These are phyloP conservation scores for Penicillium aurantiogriseum DNA, from an alignment of 2,329 filamentous ascomycete genomes.

Conservation along the genomic window DNA sequence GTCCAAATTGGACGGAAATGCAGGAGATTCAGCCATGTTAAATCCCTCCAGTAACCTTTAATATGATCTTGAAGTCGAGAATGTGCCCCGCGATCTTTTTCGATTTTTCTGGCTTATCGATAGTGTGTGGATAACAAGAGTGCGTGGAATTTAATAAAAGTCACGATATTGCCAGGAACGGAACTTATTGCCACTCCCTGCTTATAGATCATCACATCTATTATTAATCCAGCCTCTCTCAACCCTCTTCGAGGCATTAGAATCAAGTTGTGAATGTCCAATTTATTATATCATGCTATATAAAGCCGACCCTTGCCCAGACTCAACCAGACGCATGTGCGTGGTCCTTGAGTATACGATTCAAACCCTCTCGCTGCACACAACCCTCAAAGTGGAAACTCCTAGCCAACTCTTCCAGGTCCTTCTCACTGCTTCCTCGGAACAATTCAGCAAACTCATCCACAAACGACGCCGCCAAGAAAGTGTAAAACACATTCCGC, in stretches of 20 bases:
- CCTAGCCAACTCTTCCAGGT: constrained; percentile 55
- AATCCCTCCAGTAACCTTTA: constrained; percentile 8
- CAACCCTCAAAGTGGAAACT: constrained; percentile 58
- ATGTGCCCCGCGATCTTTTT: constrained; percentile 29
- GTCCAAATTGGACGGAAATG: constrained; percentile 32
- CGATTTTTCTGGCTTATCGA: constrained; percentile 29
- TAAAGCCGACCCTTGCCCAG: not conserved
- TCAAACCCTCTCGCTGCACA: constrained; percentile 51
- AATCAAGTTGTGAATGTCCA: not conserved
- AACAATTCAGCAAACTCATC: constrained; percentile 59
- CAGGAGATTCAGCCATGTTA: constrained; percentile 27
- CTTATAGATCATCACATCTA: not conserved
- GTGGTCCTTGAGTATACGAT: constrained; percentile 51
- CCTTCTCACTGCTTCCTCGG: constrained; percentile 48
- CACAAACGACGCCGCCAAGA: constrained; percentile 52
- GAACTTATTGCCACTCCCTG: constrained; percentile 3
- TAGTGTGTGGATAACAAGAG: constrained; percentile 19
- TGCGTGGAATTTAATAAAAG: constrained; percentile 5
- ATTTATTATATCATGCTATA: not conserved
- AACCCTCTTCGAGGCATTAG: not conserved
- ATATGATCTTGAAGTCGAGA: constrained; percentile 10
- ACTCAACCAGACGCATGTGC: constrained; percentile 24
- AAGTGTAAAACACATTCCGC: constrained; percentile 48
- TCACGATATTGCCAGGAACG: not conserved
- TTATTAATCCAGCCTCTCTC: not conserved